Base-by-base conservation (phyloP, 805 yeast genomes). In the Candida pseudofarinosa region DNA sequence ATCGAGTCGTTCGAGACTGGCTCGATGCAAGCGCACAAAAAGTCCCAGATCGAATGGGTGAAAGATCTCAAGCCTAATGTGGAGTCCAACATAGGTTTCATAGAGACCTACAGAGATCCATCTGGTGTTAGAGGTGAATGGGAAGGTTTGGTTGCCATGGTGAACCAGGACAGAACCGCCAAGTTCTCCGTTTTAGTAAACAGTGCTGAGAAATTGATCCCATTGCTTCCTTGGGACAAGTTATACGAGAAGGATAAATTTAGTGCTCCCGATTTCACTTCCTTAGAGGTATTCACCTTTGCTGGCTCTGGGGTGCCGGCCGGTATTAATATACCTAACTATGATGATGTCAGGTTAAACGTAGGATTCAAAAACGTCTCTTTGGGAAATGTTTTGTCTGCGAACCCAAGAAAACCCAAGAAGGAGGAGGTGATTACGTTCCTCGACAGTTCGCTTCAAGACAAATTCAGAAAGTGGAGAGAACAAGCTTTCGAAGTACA, bases 271-370 rank as follows among this genome's bases (percentile, higher is more conserved):
- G 97, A 88, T 63, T 88, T 88, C 66, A 87, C 96, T 3, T 86
- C 95, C 1, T 73, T 88, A 53, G 97, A 88, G 63, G 96, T 88
- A 3, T 70, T 88, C 56, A 85, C 96, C 1, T 88, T 88, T 71
- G 87, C 95, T 0, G 91, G 95, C 3, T 80, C 89, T 31, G 96
- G 96, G 37, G 80, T 86, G 40, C 97, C 97, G 13, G 95, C 95
- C 0, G 97, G 97, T 41, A 88, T 88, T 61, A 88, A 88, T 58
- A 85, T 88, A 49, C 97, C 97, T 46, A 88, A 88, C 65, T 88
- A 88, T 63, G 96, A 88, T 61, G 95, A 87, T 57, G 89, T 88
- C 42, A 75, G 96, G 56, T 73, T 87, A 58, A 85, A 81, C 45
- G 65, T 81, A 55, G 97, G 97, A 1, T 88, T 88, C 70, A 88